Evolutionary conservation across 2,329 filamentous ascomycete genomes (phyloP), one percentile per base, ranked within the genome.

Genomic region (Beauveria sp.): DNA sequence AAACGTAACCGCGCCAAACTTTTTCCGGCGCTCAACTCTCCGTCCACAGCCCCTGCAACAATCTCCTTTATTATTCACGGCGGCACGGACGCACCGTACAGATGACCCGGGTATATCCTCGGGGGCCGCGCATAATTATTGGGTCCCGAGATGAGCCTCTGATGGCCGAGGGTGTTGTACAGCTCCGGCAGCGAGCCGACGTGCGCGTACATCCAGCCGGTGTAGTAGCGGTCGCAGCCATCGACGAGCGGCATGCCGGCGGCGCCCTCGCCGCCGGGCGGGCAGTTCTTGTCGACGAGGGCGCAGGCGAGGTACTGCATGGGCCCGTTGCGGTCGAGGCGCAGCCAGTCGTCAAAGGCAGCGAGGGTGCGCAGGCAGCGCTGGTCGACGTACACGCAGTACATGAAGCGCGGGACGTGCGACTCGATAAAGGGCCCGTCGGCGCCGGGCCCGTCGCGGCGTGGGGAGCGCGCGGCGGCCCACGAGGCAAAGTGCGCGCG

Each of bases 171-270:
- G 6, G 53, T 58, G 38, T 62, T 52, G 46, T 62, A 62, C n/a
- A 62, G 60, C 53, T 62, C 60, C 46, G 60, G 60, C 24, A 62
- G 40, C 24, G 60, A 51, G 3, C 60, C 60, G 24, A 43, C 60
- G 53, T 62, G 53, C 2, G 60, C 60, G 28, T 62, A 62, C 60
- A 62, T 62, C 60, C 60, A 62, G 28, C 60, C 60, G 5, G 60
- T 56, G 53, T 62, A 62, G 52, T 57, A 56, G n/a, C 53, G 14
- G 26, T 54, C 58, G 58, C 58, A 61, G 49, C 60, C 60, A 14
- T 56, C 53, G 12, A 62, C 60, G n/a, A 28, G 24, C 3, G 24
- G 10, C 53, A 57, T 18, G 18, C 53, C 60, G 34, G 49, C n/a
- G 14, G 53, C 49, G 7, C 58, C 58, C 58, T 60, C 58, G 12